phyloP scores from a whole-genome alignment of 345 rosid species.

The Populus ilicifolia region DNA sequence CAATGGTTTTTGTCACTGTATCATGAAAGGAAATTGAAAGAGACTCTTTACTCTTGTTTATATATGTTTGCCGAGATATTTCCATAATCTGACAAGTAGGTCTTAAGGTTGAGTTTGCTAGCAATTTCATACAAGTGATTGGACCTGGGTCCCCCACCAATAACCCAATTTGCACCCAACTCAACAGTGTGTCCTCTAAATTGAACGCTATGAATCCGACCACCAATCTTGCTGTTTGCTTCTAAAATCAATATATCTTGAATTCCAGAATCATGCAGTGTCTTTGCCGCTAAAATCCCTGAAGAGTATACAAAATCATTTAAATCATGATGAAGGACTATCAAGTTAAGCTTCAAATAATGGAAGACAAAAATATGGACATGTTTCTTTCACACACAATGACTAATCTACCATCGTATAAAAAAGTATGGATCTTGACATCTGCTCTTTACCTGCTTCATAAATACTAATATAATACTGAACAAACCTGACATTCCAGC shows the following conservation, averaged over 20 bases:
- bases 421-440: not conserved
- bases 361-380: not conserved
- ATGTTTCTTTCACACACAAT: not conserved
- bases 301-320: not conserved
- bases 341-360: too few relatives aligned
- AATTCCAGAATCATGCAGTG: conserved; percentile 11
- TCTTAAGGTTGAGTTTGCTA: conserved; percentile 16
- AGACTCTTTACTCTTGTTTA: conserved; percentile 19
- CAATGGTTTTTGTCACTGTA: too few relatives aligned
- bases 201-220: conserved; percentile 4
- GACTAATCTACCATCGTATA: not conserved
- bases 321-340: too few relatives aligned
- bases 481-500: conserved; percentile 18
- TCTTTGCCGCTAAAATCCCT: conserved; percentile 18
- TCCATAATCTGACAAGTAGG: conserved; percentile 12
- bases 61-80: conserved; percentile 19
- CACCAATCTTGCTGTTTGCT: conserved; percentile 13
- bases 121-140: conserved; percentile 19
- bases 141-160: conserved; percentile 12
- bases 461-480: too few relatives aligned
- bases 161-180: conserved; percentile 26
- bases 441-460: not conserved
- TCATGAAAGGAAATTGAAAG: too few relatives aligned
- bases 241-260: conserved; percentile 13
- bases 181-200: conserved; percentile 14